These are phyloP conservation scores for Vigna nakashimae DNA, from an alignment of 306 rosid species.

Conservation along the genomic window DNA sequence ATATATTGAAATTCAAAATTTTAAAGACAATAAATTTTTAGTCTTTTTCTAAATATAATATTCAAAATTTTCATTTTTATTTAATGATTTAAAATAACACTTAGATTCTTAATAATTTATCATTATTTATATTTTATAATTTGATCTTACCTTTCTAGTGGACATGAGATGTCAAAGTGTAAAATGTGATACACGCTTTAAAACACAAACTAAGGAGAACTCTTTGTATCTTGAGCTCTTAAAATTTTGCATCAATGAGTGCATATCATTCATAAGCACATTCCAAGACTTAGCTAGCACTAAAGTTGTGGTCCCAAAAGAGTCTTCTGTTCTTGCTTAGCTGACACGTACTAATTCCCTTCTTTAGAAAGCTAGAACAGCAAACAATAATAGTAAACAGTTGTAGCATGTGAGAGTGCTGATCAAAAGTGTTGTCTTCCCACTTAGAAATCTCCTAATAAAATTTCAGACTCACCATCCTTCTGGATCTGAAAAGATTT, in stretches of 20 bases:
- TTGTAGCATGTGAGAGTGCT: background rate
- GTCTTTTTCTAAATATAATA: no score
- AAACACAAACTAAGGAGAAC: background rate
- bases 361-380: slow-evolving; percentile 11
- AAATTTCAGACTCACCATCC: background rate
- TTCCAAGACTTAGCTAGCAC: background rate
- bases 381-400: background rate
- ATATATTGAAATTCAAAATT: no score
- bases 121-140: no score
- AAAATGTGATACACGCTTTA: background rate
- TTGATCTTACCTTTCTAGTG: no score
- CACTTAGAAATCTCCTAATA: background rate
- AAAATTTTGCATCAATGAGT: background rate
- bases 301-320: background rate
- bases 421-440: background rate
- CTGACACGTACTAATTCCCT: slow-evolving; percentile 3
- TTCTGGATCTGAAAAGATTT: background rate
- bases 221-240: background rate
- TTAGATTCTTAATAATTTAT: no score
- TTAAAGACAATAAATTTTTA: no score
- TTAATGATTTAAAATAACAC: no score
- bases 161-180: no score
- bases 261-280: background rate
- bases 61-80: no score
- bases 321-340: background rate